Conservation (phyloP, 768 basidiomycete genomes). For the Tricholoma flavovirens region DNA sequence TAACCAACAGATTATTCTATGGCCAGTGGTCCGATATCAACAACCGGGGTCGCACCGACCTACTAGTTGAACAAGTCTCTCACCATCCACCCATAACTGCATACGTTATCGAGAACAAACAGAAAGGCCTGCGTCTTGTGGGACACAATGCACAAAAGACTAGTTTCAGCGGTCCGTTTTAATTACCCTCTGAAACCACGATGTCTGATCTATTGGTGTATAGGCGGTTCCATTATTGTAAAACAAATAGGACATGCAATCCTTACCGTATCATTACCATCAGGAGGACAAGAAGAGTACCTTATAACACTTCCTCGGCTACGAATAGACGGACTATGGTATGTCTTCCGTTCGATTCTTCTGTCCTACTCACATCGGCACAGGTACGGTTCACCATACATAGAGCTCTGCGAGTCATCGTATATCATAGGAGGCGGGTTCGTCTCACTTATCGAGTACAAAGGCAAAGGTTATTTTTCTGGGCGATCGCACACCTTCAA, state of each 20-base stretch:
- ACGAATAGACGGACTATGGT: constrained; percentile 91
- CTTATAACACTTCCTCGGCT: constrained; percentile 90
- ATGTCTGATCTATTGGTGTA: background rate
- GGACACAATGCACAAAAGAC: constrained; percentile 97
- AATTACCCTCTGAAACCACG: background rate
- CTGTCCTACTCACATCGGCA: background rate
- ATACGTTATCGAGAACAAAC: constrained; percentile 79
- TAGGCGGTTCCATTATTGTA: constrained; percentile 73
- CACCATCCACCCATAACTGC: constrained; percentile 91
- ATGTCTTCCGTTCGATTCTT: constrained; percentile 12
- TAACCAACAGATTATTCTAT: constrained; percentile 63
- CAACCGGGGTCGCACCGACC: constrained; percentile 69
- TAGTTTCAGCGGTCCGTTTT: constrained; percentile 65
- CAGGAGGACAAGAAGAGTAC: constrained; percentile 50
- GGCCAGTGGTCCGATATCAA: constrained; percentile 68
- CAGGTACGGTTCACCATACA: constrained; percentile 77
- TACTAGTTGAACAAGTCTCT: constrained; percentile 93
- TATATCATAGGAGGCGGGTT: constrained; percentile 55
- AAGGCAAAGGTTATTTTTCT: constrained; percentile 92
- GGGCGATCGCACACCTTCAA: constrained; percentile 94
- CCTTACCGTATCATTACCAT: constrained; percentile 59
- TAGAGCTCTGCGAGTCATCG: constrained; percentile 80
- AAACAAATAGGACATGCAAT: constrained; percentile 94
- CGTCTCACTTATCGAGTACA: constrained; percentile 74
- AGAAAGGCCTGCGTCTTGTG: constrained; percentile 67